Percentiles rank a stretch among this genome's conserved stretches.
Conservation (phyloP, 2,329 filamentous ascomycete species). For the Aspergillus ibericus region DNA sequence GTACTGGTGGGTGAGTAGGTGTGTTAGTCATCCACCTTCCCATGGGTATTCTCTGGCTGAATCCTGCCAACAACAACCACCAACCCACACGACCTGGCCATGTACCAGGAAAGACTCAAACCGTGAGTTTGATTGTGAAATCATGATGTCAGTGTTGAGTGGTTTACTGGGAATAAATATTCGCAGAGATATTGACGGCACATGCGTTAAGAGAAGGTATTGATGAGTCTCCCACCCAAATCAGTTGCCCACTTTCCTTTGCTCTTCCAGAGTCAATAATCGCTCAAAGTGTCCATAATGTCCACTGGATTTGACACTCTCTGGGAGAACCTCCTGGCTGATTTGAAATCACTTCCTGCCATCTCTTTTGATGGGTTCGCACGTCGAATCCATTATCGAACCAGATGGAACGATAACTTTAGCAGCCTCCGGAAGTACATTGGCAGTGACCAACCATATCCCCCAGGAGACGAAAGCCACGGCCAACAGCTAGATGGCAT, state of each 20-base stretch:
- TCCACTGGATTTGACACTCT: neutral
- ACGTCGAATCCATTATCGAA: neutral
- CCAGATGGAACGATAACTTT: neutral
- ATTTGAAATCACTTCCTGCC: neutral
- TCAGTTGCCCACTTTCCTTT: neutral
- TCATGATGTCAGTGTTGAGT: neutral
- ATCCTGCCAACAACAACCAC: neutral
- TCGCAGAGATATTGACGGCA: neutral
- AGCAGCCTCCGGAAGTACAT: neutral
- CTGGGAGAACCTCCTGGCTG: neutral
- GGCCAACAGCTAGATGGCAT: neutral
- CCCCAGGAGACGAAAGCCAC: neutral
- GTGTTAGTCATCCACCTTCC: neutral
- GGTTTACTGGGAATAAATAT: accelerated
- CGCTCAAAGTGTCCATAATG: neutral
- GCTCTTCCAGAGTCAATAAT: neutral
- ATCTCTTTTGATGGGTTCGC: neutral
- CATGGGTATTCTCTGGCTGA: neutral
- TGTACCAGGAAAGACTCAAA: neutral
- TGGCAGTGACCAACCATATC: neutral
- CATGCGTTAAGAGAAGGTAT: neutral
- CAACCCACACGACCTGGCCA: neutral
- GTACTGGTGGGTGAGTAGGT: no score
- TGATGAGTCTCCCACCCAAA: neutral
- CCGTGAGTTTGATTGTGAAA: neutral